Evolutionary conservation across 148 eudicot genomes (phyloP), one percentile per base, ranked within the genome.

Genomic region (Fagopyrum tataricum): DNA sequence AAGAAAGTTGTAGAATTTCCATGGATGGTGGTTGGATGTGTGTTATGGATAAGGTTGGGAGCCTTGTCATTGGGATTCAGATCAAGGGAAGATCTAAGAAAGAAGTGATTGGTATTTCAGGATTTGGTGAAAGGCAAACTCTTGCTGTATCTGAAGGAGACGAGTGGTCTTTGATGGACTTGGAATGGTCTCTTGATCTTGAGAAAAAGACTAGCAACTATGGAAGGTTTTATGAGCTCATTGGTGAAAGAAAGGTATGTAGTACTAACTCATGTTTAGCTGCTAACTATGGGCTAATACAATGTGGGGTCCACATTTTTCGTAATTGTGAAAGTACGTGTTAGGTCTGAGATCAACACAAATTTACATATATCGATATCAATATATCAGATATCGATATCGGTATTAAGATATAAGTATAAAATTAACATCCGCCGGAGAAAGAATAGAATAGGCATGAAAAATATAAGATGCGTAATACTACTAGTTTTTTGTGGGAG

Each of bases 221-320:
- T 31, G 69, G 69, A 64, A 31, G 2, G 43, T 39, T 39, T 1
- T 64, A 64, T 64, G 69, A 64, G 44, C 69, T 64, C 69, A 64
- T 17, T 31, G 69, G 69, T 15, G 69, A 31, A 37, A 64, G 69
- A 64, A 64, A 64, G 69, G 69, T 20, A 37, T 37, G 69, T 64
- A 64, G 69, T 64, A 64, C 18, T 11, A 58, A 56, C 37, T 3
- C 37, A 31, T 31, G 2, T 31, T 31, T 0, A 31, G 37, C 2
- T 31, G 37, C 37, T 31, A 31, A 31, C 37, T 31, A 31, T 31
- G 37, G 37, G 37, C 37, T 31, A 0, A 31, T 31, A 31, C 37
- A 31, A 31, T 31, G 0, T 31, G 37, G 37, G 37, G 37, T 31
- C 37, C 37, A 31, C 1, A 31, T 31, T 31, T 31, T 31, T 3